These are phyloP conservation scores for Setaria italica DNA, from an alignment of 202 grass and related monocot genomes.

Conservation along the genomic window DNA sequence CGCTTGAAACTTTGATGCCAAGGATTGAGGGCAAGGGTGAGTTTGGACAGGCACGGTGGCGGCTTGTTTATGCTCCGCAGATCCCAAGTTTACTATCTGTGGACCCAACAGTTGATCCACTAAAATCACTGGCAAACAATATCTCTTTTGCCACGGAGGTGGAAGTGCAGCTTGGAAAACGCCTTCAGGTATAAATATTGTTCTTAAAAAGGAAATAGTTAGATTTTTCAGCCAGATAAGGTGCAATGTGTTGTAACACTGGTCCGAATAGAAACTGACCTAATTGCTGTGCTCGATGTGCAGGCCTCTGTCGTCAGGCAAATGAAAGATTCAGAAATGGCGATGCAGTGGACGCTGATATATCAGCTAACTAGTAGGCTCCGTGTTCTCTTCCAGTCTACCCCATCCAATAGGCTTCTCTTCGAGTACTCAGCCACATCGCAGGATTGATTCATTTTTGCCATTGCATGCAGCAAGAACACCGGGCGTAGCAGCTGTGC, in stretches of 20 bases:
- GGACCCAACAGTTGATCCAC: constrained; percentile 90
- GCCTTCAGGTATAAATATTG: constrained; percentile 71
- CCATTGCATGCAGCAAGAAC: constrained; percentile 26
- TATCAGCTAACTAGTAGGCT: constrained; percentile 93
- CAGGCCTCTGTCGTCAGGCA: constrained; percentile 98
- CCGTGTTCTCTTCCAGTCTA: constrained; percentile 91
- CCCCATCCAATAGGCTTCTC: constrained; percentile 95
- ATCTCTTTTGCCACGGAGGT: constrained; percentile 96
- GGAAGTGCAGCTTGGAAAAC: constrained; percentile 89
- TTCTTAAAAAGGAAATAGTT: background rate
- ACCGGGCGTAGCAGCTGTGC: constrained; percentile 12
- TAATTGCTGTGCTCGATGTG: constrained; percentile 30
- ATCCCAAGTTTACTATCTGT: constrained; percentile 94
- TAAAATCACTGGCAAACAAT: constrained; percentile 98
- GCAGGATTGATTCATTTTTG: constrained; percentile 64
- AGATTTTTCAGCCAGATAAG: constrained; percentile 24
- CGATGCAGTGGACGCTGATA: constrained; percentile 93
- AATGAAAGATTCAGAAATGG: constrained; percentile 99
- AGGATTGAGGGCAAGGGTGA: constrained; percentile 98
- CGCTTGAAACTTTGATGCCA: constrained; percentile 95
- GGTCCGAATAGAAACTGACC: background rate
- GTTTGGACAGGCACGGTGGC: constrained; percentile 94
- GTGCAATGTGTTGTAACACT: background rate
- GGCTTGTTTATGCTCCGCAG: constrained; percentile 91
- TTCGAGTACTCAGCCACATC: constrained; percentile 96